Conservation (phyloP, 495 filamentous ascomycete genomes). For the Xylaria telfairii region DNA sequence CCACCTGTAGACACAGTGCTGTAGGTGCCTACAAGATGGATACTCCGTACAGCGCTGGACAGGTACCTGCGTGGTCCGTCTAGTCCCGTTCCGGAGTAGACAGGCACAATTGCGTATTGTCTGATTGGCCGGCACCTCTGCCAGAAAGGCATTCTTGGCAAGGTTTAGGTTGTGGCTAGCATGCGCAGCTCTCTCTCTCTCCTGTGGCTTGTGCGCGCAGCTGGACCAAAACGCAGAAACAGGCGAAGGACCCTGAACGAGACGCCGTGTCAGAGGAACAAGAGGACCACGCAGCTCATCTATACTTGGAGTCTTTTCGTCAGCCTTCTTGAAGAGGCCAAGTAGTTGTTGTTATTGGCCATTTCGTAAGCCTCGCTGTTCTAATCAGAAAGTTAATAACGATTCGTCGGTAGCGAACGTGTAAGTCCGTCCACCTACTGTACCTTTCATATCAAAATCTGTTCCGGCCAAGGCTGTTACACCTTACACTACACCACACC, state of each 20-base stretch:
- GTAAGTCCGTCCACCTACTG: slow-evolving; percentile 19
- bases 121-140: slow-evolving; percentile 15
- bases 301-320: background rate
- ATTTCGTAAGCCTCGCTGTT: background rate
- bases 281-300: slow-evolving; percentile 12
- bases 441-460: slow-evolving; percentile 28
- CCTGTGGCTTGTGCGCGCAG: slow-evolving; percentile 23
- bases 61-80: background rate
- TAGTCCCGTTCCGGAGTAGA: slow-evolving; percentile 26
- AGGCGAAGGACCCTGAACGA: slow-evolving; percentile 14
- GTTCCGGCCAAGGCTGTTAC: slow-evolving; percentile 22
- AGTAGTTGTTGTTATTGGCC: background rate
- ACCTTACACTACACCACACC: slow-evolving; percentile 4
- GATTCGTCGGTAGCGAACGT: slow-evolving; percentile 2
- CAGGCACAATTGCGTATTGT: background rate
- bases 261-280: slow-evolving; percentile 25
- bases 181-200: background rate
- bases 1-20: slow-evolving; percentile 2
- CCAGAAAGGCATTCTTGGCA: slow-evolving; percentile 9
- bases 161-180: slow-evolving; percentile 22
- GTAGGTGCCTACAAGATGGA: too few relatives aligned
- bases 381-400: background rate
- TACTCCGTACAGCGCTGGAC: background rate
- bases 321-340: background rate
- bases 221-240: slow-evolving; percentile 23